Conservation (phyloP, 129 eudicot genomes). For the Helichrysum umbraculigerum region DNA sequence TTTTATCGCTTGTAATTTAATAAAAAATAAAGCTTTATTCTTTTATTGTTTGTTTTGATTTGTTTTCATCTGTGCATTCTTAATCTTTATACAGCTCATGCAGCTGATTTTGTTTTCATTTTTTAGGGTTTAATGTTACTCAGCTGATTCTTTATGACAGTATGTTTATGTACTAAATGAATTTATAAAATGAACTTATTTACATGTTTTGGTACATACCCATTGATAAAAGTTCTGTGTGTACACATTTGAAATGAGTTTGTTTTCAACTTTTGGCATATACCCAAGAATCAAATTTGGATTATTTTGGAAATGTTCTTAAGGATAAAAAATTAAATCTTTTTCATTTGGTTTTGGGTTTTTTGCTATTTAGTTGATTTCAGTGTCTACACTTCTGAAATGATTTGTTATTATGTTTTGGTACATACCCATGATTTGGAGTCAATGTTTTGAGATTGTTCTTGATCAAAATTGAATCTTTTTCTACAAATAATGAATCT, state of each 20-base stretch:
- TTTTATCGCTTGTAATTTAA: conserved; percentile 18
- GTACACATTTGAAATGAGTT: neutral
- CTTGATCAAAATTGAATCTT: conserved; percentile 7
- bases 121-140: conserved; percentile 10
- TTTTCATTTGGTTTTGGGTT: conserved; percentile 13
- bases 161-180: neutral
- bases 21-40: conserved; percentile 2
- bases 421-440: conserved; percentile 1
- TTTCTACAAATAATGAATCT: neutral
- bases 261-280: neutral
- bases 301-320: conserved; percentile 11
- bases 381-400: neutral
- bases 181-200: neutral
- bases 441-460: neutral
- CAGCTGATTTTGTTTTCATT: neutral
- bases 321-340: neutral
- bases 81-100: conserved; percentile 4
- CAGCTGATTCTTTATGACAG: neutral
- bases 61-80: neutral
- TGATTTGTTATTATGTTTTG: neutral
- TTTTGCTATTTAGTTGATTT: neutral
- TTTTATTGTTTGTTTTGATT: neutral
- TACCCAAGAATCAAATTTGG: conserved; percentile 10
- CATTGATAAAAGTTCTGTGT: conserved; percentile 9
- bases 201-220: conserved; percentile 11